Evolutionary conservation across 352 stramenopile genomes (phyloP).

Genomic region (Phytophthora pluvialis): DNA sequence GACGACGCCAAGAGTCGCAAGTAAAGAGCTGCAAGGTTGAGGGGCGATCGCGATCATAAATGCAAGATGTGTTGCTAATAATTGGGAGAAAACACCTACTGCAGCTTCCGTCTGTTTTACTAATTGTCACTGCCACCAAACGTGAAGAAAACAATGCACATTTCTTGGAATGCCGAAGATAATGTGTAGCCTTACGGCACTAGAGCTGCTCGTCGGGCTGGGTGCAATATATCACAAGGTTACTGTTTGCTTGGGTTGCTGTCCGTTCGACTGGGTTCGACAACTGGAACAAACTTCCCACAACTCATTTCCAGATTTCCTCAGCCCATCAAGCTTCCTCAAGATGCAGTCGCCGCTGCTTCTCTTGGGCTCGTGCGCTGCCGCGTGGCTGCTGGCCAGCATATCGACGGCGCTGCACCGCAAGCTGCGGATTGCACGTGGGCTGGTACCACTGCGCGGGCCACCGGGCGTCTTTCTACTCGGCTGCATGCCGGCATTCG

Average conservation of each 20-base stretch:
- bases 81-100: too few species aligned
- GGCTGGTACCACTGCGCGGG: conserved; percentile 45
- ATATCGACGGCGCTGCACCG: conserved; percentile 37
- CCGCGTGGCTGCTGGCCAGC: conserved; percentile 14
- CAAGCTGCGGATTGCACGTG: conserved; percentile 61
- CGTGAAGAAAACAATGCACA: too few species aligned
- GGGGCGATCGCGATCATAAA: too few species aligned
- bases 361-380: background rate
- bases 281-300: background rate
- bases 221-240: background rate
- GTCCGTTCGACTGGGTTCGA: background rate
- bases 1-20: conserved; percentile 29
- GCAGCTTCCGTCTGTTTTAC: too few species aligned
- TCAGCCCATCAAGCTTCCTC: background rate
- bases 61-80: too few species aligned
- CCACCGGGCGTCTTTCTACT: conserved; percentile 56
- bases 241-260: background rate
- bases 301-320: conserved; percentile 8
- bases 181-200: too few species aligned
- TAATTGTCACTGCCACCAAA: too few species aligned
- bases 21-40: conserved; percentile 13
- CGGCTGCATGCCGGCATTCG: conserved; percentile 58
- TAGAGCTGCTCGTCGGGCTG: too few species aligned
- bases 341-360: conserved; percentile 4
- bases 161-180: too few species aligned